Evolutionary conservation across 495 filamentous ascomycete species (phyloP), one percentile per base, ranked within the genome.

Genomic region (Aspergillus avenaceus): DNA sequence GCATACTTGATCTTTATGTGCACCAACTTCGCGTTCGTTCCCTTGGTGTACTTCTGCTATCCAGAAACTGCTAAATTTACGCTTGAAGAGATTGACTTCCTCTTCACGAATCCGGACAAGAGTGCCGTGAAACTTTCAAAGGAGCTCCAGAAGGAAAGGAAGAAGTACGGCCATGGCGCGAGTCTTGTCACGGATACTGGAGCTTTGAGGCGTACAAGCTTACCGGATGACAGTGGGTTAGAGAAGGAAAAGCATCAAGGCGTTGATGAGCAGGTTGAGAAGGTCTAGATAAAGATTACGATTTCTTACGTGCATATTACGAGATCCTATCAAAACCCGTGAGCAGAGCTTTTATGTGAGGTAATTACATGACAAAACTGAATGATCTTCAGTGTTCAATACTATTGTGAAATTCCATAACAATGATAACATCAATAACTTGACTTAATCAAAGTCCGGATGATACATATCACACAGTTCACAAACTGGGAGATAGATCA

Each of bases 1-100:
- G 79, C 78, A 47, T 84, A 79, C 61, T 67, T 85, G 53, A 77
- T 84, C 44, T 86, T 78, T 63, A 77, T 76, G 53, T 71, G 73
- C 28, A 76, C 80, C 50, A 83, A 84, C 54, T 65, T 71, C 14
- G 44, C 64, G 5, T 78, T 74, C 48, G 56, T 75, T 12, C 72
- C 72, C 2, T 56, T 71, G 8, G 54, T 75, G 26, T 75, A 73
- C 49, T 72, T 72, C 56, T 71, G 59, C 45, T 74, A 66, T 49
- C 69, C 71, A 0, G 70, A 74, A 31, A 74, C 72, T 2, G 56
- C 62, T 22, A 66, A 65, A 49, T 63, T 60, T 71, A 82, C 65
- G 55, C 60, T 72, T 8, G 67, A 69, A 42, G 63, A 66, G 26
- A 61, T 69, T 27, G 66, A 71, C 31, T 50, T 62, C 38, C 58